Conservation (phyloP, 2,329 filamentous ascomycete species). For the Hymenoscyphus fraxineus region DNA sequence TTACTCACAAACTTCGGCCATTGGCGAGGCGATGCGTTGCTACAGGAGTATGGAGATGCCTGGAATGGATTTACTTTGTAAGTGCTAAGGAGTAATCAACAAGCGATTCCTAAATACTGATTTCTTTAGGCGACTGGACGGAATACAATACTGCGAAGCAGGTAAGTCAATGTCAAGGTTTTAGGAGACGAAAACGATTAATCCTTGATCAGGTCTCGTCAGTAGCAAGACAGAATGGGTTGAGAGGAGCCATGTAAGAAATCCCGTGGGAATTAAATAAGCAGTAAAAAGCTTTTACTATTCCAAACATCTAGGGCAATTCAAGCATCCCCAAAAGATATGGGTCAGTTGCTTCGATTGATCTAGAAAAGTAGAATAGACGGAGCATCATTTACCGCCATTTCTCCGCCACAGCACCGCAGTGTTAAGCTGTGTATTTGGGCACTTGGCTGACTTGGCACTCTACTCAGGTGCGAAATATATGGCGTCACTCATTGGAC, state of each 20-base stretch:
- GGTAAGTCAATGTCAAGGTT: conserved; percentile 17
- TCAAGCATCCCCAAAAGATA: background rate
- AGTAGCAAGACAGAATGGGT: conserved; percentile 33
- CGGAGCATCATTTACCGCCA: too few species aligned
- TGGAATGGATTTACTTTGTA: conserved; percentile 33
- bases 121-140: conserved; percentile 24
- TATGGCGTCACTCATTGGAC: conserved; percentile 35
- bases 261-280: background rate
- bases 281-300: background rate
- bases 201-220: background rate
- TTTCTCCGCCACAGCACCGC: background rate
- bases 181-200: background rate
- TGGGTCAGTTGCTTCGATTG: too few species aligned
- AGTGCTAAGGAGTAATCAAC: background rate
- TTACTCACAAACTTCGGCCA: conserved; percentile 31
- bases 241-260: conserved; percentile 28
- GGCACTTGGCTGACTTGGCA: background rate
- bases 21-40: conserved; percentile 37
- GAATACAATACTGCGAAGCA: conserved; percentile 37
- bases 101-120: background rate
- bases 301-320: background rate
- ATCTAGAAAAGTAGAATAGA: too few species aligned
- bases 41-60: conserved; percentile 34
- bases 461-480: conserved; percentile 22
- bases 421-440: background rate